Percentiles rank a stretch among this genome's conserved stretches.
phyloP scores from a whole-genome alignment of 2,329 filamentous ascomycete genomes.

The Exophiala sideris region DNA sequence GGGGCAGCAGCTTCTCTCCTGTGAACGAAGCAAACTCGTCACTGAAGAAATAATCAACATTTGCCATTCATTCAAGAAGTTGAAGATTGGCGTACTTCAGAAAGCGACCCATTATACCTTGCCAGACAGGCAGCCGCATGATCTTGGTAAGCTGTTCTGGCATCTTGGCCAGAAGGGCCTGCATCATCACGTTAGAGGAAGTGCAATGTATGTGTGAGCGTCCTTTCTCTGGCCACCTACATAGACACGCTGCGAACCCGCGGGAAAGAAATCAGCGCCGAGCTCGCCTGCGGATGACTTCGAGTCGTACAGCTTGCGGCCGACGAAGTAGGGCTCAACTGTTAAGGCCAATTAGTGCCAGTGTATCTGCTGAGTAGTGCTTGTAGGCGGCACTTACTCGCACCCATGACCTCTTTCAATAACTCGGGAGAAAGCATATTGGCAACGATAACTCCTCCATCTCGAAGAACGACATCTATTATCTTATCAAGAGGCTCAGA shows the following conservation, averaged over 20 bases:
- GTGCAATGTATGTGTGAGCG: too few relatives aligned
- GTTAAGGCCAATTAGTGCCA: too few relatives aligned
- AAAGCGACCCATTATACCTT: background rate
- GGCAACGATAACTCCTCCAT: too few relatives aligned
- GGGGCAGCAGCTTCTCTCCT: background rate
- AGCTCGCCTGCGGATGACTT: background rate
- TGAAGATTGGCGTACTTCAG: background rate
- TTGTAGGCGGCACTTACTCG: too few relatives aligned
- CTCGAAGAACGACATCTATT: too few relatives aligned
- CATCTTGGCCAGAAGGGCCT: background rate
- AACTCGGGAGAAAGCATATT: too few relatives aligned
- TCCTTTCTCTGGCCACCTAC: background rate
- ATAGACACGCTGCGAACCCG: conserved; percentile 2
- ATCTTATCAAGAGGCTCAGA: too few relatives aligned
- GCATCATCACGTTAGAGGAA: background rate
- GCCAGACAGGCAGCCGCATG: background rate
- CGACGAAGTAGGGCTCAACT: background rate
- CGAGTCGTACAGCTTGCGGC: background rate
- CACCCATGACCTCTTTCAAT: too few relatives aligned
- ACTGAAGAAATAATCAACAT: background rate
- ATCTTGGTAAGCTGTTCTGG: conserved; percentile 1
- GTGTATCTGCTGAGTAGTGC: too few relatives aligned
- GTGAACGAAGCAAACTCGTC: background rate
- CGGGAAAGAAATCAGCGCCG: background rate
- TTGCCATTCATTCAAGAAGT: too few relatives aligned